These are phyloP conservation scores for Monilinia fructigena DNA, from an alignment of 2,329 filamentous ascomycete genomes.

Conservation along the genomic window DNA sequence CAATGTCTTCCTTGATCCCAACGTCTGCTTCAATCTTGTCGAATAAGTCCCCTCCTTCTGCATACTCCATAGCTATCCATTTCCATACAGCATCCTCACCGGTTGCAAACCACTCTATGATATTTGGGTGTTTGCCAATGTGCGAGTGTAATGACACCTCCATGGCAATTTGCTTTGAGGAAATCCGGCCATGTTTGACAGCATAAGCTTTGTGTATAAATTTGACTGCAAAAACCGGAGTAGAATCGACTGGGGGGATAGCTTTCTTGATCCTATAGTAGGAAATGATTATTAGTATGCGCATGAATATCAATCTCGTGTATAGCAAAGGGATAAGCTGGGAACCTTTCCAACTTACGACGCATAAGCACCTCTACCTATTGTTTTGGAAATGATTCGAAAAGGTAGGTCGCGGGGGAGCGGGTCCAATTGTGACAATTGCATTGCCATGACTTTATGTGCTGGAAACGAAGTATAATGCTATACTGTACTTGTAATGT, in stretches of 20 bases:
- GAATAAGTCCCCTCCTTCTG: constrained; percentile 92
- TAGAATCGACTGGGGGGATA: constrained; percentile 64
- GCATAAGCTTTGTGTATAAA: constrained; percentile 98
- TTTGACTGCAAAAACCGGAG: constrained; percentile 92
- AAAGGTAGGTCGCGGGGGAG: constrained; percentile 85
- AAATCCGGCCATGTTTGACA: constrained; percentile 81
- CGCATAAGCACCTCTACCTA: constrained; percentile 94
- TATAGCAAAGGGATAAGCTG: neutral
- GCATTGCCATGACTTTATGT: constrained; percentile 44
- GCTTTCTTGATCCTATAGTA: constrained; percentile 71
- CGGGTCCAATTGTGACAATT: constrained; percentile 81
- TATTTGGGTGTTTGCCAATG: constrained; percentile 84
- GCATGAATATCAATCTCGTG: neutral
- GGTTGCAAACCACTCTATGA: constrained; percentile 87
- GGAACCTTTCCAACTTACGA: constrained; percentile 59
- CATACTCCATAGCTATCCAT: constrained; percentile 98
- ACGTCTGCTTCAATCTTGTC: constrained; percentile 99
- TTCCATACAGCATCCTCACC: constrained; percentile 85
- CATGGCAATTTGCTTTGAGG: constrained; percentile 84
- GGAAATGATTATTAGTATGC: constrained; percentile 24
- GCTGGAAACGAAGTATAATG: neutral
- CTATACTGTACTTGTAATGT: too few species aligned
- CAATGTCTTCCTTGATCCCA: constrained; percentile 90
- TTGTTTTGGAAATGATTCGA: constrained; percentile 91
- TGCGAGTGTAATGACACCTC: constrained; percentile 88